Evolutionary conservation across 768 basidiomycete genomes (phyloP).

Genomic region (Atractiella rhizophila): DNA sequence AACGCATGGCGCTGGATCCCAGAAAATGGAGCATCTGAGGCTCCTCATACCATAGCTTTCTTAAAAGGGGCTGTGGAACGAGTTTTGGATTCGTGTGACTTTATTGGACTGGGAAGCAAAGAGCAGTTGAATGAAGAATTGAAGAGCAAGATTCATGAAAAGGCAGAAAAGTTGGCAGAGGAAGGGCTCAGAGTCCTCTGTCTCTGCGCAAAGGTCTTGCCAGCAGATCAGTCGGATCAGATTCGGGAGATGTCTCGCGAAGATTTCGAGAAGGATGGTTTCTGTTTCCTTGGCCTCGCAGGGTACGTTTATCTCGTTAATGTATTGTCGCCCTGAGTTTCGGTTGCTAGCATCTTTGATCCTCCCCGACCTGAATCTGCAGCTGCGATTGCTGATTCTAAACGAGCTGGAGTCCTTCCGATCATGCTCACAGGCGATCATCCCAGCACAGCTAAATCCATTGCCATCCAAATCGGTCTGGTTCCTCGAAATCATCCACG

Average conservation of each 20-base stretch:
- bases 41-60: constrained; percentile 10
- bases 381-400: constrained; percentile 22
- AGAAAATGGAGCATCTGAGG: constrained; percentile 8
- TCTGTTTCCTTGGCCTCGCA: constrained; percentile 23
- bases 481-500: constrained; percentile 21
- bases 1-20: constrained; percentile 11
- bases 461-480: constrained; percentile 38
- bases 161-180: constrained; percentile 18
- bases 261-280: constrained; percentile 20
- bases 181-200: constrained; percentile 23
- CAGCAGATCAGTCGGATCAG: constrained; percentile 11
- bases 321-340: not conserved
- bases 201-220: constrained; percentile 13
- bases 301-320: constrained; percentile 18
- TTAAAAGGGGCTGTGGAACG: constrained; percentile 20
- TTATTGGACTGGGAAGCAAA: constrained; percentile 11
- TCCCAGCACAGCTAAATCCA: constrained; percentile 36
- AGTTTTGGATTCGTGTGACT: constrained; percentile 28
- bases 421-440: constrained; percentile 35
- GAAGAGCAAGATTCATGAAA: not conserved
- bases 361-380: constrained; percentile 23
- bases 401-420: constrained; percentile 21
- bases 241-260: constrained; percentile 17
- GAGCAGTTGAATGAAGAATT: not conserved
- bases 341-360: constrained; percentile 10